Percentiles rank a stretch among this genome's conserved stretches.
Conservation (phyloP, 2,329 filamentous ascomycete species). For the Drechslerella dactyloides region DNA sequence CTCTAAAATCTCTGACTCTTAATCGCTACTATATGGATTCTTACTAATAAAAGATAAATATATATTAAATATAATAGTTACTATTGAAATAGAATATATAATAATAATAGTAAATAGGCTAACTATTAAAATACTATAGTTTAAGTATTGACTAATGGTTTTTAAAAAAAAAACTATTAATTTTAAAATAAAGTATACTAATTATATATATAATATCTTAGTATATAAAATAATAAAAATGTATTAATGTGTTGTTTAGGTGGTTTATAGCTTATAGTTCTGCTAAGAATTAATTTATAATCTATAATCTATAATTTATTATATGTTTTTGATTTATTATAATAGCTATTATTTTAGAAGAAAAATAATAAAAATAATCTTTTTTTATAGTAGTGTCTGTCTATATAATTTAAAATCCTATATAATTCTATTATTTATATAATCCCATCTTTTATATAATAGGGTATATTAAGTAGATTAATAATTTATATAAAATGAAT, state of each 20-base stretch:
- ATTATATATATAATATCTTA: constrained; percentile 4
- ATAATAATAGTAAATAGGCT: constrained; percentile 9
- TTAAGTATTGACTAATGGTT: background rate
- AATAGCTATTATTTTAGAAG: constrained; percentile 4
- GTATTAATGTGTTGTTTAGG: constrained; percentile 9
- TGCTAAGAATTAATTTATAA: constrained; percentile 14
- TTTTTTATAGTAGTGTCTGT: constrained; percentile 21
- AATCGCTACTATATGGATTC: constrained; percentile 12
- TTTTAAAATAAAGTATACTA: background rate
- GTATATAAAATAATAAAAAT: constrained; percentile 13
- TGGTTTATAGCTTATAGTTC: constrained; percentile 3
- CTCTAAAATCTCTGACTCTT: constrained; percentile 8
- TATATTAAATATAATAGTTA: constrained; percentile 13
- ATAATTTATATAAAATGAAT: constrained; percentile 11
- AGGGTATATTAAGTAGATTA: constrained; percentile 17
- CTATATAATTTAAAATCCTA: constrained; percentile 15
- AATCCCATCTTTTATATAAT: constrained; percentile 1
- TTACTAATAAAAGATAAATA: constrained; percentile 13
- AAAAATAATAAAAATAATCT: constrained; percentile 3
- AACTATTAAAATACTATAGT: constrained; percentile 4
- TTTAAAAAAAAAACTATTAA: constrained; percentile 15
- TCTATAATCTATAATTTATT: constrained; percentile 11
- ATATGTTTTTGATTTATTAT: constrained; percentile 10
- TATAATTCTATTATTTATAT: constrained; percentile 12
- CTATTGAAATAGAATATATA: background rate